Evolutionary conservation across 2,329 filamentous ascomycete species (phyloP), one percentile per base, ranked within the genome.

Genomic region (Diaporthe velutina): DNA sequence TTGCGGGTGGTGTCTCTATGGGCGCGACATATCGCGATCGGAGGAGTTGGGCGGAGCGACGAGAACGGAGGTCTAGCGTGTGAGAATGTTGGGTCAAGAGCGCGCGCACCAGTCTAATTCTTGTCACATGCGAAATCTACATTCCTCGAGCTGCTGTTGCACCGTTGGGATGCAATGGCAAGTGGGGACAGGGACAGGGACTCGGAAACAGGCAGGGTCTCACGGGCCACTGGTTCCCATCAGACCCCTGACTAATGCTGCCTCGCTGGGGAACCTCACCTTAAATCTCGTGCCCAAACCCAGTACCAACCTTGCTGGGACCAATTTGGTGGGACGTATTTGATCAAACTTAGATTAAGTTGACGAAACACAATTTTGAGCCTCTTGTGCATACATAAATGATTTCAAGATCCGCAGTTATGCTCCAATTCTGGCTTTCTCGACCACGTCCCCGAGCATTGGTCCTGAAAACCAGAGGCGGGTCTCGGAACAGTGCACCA

Each of bases 51-150:
- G 25, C 22, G 40, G 45, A 60, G 40, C 38, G 66, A 73, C 52
- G 30, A 61, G 54, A 52, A 35, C 8, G 25, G 58, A 42, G 35
- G 25, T n/a, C 48, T 52, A 66, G 45, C 33, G 71, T 28, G 52
- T 25, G 61, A 58, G 30, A 50, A 25, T 72, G 55, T 52, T 72
- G 60, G 28, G 25, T 66, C 45, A 38, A 50, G 61, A 35, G 28
- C 15, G 45, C 13, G 28, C 15, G 45, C 13, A 38, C 40, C 25
- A n/a, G 52, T 60, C 50, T 42, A 70, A 71, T 77, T 79, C 77
- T 79, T 79, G 78, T 80, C 79, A 80, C 79, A 80, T 79, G 79
- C 70, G 77, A 78, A 78, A 74, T 71, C 52, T 9, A 42, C 55
- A 61, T 74, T 71, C 42, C 42, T 50, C 13, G 13, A 33, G 25